Percentiles rank a stretch among this genome's conserved stretches.
These are phyloP conservation scores for Blastomyces emzantsi DNA, from an alignment of 2,329 filamentous ascomycete species.

Conservation along the genomic window DNA sequence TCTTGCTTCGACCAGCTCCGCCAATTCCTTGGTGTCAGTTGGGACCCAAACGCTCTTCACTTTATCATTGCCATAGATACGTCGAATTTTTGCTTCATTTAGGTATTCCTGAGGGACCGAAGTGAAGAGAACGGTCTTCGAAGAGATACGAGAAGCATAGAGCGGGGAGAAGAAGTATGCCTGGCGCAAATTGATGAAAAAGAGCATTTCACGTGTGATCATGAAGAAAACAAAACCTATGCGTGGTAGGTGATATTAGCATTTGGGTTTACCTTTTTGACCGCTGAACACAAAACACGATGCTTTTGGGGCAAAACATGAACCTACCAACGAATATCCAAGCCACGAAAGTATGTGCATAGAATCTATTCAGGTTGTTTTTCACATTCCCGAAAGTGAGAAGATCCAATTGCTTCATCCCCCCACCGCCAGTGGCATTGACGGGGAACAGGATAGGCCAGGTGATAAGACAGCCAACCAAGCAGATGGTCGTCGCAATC, in stretches of 20 bases:
- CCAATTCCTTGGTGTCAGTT: slow-evolving; percentile 65
- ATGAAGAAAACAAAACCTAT: slow-evolving; percentile 73
- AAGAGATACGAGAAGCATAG: slow-evolving; percentile 78
- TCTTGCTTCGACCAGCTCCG: slow-evolving; percentile 71
- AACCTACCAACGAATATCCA: slow-evolving; percentile 65
- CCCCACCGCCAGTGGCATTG: slow-evolving; percentile 70
- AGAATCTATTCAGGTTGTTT: slow-evolving; percentile 57
- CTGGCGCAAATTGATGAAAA: slow-evolving; percentile 86
- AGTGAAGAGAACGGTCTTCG: slow-evolving; percentile 80
- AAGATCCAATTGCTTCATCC: slow-evolving; percentile 59
- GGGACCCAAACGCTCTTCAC: slow-evolving; percentile 80
- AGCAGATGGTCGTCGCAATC: slow-evolving; percentile 65
- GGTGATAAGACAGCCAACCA: slow-evolving; percentile 74
- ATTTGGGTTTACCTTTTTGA: background rate
- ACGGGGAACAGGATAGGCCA: slow-evolving; percentile 86
- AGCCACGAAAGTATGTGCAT: slow-evolving; percentile 68
- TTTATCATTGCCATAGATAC: slow-evolving; percentile 67
- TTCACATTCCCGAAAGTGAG: slow-evolving; percentile 70
- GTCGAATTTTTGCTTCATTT: slow-evolving; percentile 64
- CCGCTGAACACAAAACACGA: background rate
- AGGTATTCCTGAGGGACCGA: slow-evolving; percentile 73
- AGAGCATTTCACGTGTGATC: slow-evolving; percentile 79
- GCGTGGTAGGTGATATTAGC: background rate
- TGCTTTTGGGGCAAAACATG: background rate
- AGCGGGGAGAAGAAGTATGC: slow-evolving; percentile 80